Conservation (phyloP, 2,329 filamentous ascomycete genomes). For the Lasiodiplodia citricola region DNA sequence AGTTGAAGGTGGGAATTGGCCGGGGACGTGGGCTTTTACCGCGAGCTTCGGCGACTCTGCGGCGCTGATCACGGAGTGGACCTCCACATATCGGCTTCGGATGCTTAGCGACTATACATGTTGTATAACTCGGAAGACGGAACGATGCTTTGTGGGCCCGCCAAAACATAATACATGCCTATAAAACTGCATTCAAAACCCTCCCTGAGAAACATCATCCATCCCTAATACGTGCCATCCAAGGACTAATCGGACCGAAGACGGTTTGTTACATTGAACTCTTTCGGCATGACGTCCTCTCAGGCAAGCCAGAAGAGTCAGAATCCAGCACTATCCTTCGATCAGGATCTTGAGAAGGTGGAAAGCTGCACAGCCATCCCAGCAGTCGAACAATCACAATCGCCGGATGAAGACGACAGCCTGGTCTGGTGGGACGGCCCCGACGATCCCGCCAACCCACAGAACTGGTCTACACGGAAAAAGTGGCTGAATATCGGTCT, state of each 20-base stretch:
- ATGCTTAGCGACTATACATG: neutral
- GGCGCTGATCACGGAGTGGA: neutral
- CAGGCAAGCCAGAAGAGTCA: neutral
- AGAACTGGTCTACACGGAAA: constrained; percentile 33
- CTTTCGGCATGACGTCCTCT: neutral
- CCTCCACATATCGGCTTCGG: neutral
- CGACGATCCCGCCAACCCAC: constrained; percentile 35
- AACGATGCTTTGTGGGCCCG: neutral
- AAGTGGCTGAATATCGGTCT: constrained; percentile 42
- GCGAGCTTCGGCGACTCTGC: neutral
- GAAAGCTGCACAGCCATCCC: neutral
- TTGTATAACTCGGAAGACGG: neutral
- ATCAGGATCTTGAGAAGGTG: neutral
- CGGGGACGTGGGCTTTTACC: neutral
- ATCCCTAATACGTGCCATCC: neutral
- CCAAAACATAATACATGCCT: neutral
- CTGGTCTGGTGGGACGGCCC: constrained; percentile 13
- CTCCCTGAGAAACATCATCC: neutral
- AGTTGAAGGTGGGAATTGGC: neutral
- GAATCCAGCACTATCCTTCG: neutral
- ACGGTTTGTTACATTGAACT: neutral
- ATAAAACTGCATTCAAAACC: neutral
- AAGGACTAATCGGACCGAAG: neutral
- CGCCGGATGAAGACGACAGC: neutral
- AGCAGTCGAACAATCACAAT: neutral